A percentile compares a stretch with the other conserved stretches of the same genome.
Evolutionary conservation across 352 stramenopile species (phyloP).

Genomic region (Pythium coloratum): DNA sequence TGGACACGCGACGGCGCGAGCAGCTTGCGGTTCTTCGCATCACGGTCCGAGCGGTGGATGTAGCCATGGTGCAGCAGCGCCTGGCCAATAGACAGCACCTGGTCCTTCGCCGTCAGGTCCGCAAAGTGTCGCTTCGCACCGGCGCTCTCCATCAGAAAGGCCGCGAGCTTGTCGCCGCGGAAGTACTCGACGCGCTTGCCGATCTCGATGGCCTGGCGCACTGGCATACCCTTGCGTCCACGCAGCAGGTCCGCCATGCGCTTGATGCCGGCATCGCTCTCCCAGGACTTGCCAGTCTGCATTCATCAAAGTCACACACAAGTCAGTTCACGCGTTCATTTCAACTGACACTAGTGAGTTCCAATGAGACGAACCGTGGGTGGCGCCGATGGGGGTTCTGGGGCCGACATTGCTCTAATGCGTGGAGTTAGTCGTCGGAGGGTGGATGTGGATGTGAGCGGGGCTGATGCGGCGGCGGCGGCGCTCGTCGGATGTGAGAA

Average conservation of each 20-base stretch:
- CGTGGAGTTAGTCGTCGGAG: not conserved
- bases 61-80: constrained; percentile 78
- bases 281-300: constrained; percentile 45
- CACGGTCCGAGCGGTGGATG: constrained; percentile 87
- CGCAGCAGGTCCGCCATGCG: constrained; percentile 86
- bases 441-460: constrained; percentile 3
- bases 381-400: not conserved
- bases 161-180: constrained; percentile 86
- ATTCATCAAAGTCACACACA: not conserved
- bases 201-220: constrained; percentile 88
- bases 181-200: constrained; percentile 93
- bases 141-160: constrained; percentile 79
- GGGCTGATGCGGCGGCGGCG: not conserved
- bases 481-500: constrained; percentile 7
- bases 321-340: not conserved
- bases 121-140: constrained; percentile 85
- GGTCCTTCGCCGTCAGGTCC: constrained; percentile 76
- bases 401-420: not conserved
- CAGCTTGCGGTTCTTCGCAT: constrained; percentile 85
- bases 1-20: constrained; percentile 81
- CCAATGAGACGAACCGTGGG: not conserved
- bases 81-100: constrained; percentile 69
- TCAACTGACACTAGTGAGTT: not conserved
- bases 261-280: constrained; percentile 70
- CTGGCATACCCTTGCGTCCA: constrained; percentile 84